Conservation (phyloP, 108 stramenopile species). For the Skeletonema potamos region DNA sequence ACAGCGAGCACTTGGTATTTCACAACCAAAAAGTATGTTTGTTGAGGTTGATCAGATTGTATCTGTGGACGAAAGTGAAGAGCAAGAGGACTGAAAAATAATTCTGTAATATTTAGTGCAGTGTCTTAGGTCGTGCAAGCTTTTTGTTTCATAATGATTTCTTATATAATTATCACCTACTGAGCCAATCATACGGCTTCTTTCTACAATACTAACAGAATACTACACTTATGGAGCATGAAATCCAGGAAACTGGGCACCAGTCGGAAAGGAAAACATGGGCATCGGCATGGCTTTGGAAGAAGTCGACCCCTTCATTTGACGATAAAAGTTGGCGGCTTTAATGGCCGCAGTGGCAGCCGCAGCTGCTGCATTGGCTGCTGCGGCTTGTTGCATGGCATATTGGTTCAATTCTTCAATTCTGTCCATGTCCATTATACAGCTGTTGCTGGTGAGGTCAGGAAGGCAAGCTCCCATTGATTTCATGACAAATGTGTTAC, state of each 20-base stretch:
- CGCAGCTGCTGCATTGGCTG: constrained; percentile 24
- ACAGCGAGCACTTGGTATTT: constrained; percentile 35
- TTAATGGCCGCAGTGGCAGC: constrained; percentile 16
- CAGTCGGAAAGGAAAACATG: constrained; percentile 1
- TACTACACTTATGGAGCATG: neutral
- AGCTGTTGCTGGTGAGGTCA: neutral
- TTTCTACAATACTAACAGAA: constrained; percentile 4
- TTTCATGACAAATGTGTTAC: neutral
- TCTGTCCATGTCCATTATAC: neutral
- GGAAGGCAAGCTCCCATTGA: neutral
- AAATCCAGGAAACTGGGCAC: neutral
- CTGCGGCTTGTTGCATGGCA: constrained; percentile 34
- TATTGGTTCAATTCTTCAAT: constrained; percentile 31
- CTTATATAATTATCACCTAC: neutral
- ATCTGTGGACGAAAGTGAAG: neutral
- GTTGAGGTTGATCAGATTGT: neutral
- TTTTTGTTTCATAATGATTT: too few species aligned
- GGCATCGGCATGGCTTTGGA: neutral
- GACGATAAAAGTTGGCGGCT: constrained; percentile 12
- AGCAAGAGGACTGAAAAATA: neutral
- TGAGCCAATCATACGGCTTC: neutral
- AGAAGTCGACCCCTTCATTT: constrained; percentile 1
- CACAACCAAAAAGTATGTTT: neutral
- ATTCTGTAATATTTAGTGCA: neutral
- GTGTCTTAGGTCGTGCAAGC: neutral